Evolutionary conservation across 345 rosid species (phyloP).

Genomic region (Eutrema japonicum): DNA sequence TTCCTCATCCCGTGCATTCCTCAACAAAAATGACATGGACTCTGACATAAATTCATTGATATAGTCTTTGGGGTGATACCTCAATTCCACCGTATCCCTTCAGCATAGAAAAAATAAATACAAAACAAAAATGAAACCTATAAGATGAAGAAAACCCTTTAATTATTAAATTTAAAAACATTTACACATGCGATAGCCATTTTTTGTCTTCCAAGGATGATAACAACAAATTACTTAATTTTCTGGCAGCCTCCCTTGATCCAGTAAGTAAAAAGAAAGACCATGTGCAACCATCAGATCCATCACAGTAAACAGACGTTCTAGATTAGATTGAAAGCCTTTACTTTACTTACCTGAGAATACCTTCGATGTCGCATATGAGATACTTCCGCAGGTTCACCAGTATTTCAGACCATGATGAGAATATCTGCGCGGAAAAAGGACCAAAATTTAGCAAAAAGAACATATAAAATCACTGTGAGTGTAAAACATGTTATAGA

Average conservation of each 20-base stretch:
- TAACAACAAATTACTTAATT: neutral
- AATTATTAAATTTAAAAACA: neutral
- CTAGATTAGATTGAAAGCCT: neutral
- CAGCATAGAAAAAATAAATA: conserved; percentile 32
- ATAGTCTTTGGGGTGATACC: conserved; percentile 69
- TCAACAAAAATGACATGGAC: conserved; percentile 80
- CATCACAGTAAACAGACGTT: conserved; percentile 29
- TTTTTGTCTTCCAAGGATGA: conserved; percentile 14
- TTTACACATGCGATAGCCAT: conserved; percentile 10
- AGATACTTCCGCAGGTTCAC: conserved; percentile 77
- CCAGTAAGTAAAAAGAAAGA: conserved; percentile 16
- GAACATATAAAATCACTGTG: neutral
- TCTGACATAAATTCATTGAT: conserved; percentile 77
- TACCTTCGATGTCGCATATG: conserved; percentile 47
- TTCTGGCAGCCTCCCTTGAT: neutral
- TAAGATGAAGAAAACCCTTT: neutral
- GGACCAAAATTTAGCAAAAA: conserved; percentile 13
- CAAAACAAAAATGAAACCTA: neutral
- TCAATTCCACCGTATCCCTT: conserved; percentile 70
- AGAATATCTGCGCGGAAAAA: conserved; percentile 65
- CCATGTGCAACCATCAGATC: conserved; percentile 17
- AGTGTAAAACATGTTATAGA: conserved; percentile 9
- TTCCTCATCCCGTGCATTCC: conserved; percentile 67
- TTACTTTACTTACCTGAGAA: conserved; percentile 68
- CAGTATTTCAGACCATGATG: conserved; percentile 71